Conservation (phyloP, 805 yeast species). For the Zygosaccharomyces bisporus region DNA sequence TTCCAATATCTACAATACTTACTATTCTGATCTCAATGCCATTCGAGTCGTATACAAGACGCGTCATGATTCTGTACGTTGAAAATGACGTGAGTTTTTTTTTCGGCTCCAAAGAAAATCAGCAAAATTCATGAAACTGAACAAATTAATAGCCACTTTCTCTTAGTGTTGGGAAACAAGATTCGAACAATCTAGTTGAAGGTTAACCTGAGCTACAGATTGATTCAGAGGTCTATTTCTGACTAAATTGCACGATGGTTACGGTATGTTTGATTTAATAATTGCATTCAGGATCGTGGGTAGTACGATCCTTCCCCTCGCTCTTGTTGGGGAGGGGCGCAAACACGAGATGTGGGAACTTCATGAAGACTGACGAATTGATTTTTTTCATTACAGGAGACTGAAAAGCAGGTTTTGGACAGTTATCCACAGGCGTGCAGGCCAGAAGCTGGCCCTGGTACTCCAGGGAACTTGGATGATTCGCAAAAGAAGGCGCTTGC, state of each 20-base stretch:
- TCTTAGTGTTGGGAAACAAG: neutral
- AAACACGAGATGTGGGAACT: neutral
- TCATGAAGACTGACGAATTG: slow-evolving; percentile 9
- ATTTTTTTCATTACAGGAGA: slow-evolving; percentile 7
- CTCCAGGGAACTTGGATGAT: slow-evolving; percentile 72
- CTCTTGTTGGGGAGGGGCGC: neutral
- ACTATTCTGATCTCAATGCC: neutral
- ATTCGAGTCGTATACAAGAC: neutral
- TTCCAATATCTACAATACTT: neutral
- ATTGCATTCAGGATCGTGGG: neutral
- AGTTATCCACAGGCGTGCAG: slow-evolving; percentile 72
- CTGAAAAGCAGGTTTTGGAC: slow-evolving; percentile 36
- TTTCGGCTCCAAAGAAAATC: neutral
- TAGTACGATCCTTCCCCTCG: neutral
- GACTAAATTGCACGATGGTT: slow-evolving; percentile 2
- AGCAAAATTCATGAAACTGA: slow-evolving; percentile 1
- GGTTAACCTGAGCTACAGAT: neutral
- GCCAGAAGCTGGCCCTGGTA: slow-evolving; percentile 65
- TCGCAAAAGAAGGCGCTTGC: slow-evolving; percentile 60
- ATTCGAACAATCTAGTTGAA: neutral
- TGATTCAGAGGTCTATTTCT: neutral
- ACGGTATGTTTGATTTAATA: slow-evolving; percentile 3
- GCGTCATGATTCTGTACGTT: slow-evolving; percentile 1
- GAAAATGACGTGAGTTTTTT: slow-evolving; percentile 4
- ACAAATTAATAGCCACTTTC: slow-evolving; percentile 5